Evolutionary conservation across 2,329 filamentous ascomycete genomes (phyloP).

Genomic region (Spiromastix sp.): DNA sequence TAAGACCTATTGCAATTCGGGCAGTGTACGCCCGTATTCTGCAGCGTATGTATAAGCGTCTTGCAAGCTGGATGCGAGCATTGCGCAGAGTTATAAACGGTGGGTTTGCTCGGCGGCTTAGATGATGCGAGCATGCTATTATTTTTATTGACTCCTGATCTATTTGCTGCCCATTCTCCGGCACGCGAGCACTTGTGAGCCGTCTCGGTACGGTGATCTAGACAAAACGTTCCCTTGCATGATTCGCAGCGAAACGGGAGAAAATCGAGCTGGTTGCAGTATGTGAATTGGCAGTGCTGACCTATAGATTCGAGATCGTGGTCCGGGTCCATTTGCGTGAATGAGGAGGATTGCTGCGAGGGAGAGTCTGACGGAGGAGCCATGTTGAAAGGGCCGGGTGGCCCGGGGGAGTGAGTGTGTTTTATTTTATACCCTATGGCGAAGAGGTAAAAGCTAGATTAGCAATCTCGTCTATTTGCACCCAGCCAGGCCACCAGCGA

Average conservation of each 20-base stretch:
- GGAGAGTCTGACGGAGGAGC: constrained; percentile 2
- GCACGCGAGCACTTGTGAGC: constrained; percentile 59
- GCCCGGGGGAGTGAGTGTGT: neutral
- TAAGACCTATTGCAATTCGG: constrained; percentile 39
- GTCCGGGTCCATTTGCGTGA: constrained; percentile 37
- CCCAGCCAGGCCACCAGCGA: neutral
- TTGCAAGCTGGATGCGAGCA: constrained; percentile 41
- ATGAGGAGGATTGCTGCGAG: constrained; percentile 13
- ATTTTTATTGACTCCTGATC: constrained; percentile 28
- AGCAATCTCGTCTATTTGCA: neutral
- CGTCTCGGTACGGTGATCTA: constrained; percentile 83
- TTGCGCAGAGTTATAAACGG: constrained; percentile 44
- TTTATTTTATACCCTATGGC: neutral
- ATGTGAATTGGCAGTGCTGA: constrained; percentile 79
- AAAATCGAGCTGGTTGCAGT: constrained; percentile 92
- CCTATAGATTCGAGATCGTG: constrained; percentile 78
- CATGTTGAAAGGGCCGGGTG: constrained; percentile 1
- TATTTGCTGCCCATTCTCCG: constrained; percentile 49
- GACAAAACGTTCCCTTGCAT: constrained; percentile 74
- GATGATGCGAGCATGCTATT: constrained; percentile 19
- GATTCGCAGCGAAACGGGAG: constrained; percentile 90
- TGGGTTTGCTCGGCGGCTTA: constrained; percentile 37
- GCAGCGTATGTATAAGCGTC: constrained; percentile 42
- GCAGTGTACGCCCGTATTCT: constrained; percentile 41
- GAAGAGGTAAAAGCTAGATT: neutral